phyloP scores from a whole-genome alignment of 2,329 filamentous ascomycete species.

The Leptographium flavum region DNA sequence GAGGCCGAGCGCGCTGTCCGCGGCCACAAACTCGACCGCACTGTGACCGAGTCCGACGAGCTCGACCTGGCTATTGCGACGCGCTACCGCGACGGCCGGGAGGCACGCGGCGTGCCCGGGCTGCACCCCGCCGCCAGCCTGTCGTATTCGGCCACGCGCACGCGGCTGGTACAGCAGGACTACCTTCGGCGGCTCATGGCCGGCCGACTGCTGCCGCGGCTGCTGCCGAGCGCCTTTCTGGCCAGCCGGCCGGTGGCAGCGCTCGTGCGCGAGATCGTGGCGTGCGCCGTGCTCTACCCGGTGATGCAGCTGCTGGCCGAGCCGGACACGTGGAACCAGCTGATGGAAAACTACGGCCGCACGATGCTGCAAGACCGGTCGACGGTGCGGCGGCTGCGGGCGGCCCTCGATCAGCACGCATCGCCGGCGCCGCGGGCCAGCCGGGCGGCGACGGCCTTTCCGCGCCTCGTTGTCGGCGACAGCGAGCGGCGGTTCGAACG shows the following conservation, averaged over 20 bases:
- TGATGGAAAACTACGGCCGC: constrained; percentile 80
- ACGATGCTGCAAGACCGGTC: constrained; percentile 89
- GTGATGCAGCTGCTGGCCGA: constrained; percentile 70
- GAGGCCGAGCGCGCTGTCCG: constrained; percentile 77
- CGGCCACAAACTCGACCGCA: constrained; percentile 75
- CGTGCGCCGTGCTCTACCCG: constrained; percentile 79
- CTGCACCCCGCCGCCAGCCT: constrained; percentile 77
- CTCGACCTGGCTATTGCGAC: constrained; percentile 89
- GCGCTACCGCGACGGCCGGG: constrained; percentile 59
- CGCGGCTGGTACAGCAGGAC: constrained; percentile 73
- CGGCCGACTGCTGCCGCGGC: constrained; percentile 49
- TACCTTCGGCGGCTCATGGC: constrained; percentile 67
- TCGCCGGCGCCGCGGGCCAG: constrained; percentile 52
- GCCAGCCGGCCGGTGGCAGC: constrained; percentile 69
- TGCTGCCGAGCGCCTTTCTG: constrained; percentile 61
- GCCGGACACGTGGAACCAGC: constrained; percentile 93
- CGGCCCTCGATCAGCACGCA: constrained; percentile 86
- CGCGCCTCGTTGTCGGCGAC: constrained; percentile 66
- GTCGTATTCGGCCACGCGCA: constrained; percentile 56
- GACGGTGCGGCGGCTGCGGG: constrained; percentile 80
- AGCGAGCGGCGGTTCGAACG: constrained; percentile 88
- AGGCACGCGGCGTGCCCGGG: constrained; percentile 35
- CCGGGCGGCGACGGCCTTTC: constrained; percentile 37
- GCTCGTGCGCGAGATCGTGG: constrained; percentile 77
- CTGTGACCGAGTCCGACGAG: constrained; percentile 91